These are phyloP conservation scores for Digitaria exilis DNA, from an alignment of 202 grass and related monocot genomes.

Conservation along the genomic window DNA sequence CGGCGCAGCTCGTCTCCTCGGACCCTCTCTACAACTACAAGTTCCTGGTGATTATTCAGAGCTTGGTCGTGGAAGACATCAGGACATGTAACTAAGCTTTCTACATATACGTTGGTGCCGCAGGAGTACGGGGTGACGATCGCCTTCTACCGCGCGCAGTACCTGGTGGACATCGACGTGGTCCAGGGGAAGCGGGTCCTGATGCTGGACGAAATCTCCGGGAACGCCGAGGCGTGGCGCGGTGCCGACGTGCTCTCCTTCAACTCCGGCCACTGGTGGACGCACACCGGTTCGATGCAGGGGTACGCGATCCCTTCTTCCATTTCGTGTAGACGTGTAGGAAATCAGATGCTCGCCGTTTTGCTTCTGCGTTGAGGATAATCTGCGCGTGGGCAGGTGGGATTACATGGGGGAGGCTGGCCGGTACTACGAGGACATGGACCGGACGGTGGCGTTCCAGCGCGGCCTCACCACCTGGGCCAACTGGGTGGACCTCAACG, in stretches of 20 bases:
- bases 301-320: conserved; percentile 42
- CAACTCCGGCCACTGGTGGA: conserved; percentile 99
- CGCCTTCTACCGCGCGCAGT: conserved; percentile 85
- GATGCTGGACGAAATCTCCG: conserved; percentile 66
- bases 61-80: not conserved
- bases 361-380: not conserved
- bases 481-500: conserved; percentile 79
- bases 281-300: conserved; percentile 77
- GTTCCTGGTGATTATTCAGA: conserved; percentile 45
- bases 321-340: not conserved
- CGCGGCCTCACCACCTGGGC: conserved; percentile 81
- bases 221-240: conserved; percentile 72
- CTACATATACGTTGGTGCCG: not conserved
- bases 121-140: conserved; percentile 72
- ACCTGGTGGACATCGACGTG: conserved; percentile 82
- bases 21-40: conserved; percentile 89
- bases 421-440: conserved; percentile 77
- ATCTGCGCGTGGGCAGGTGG: conserved; percentile 48
- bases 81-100: too few species aligned
- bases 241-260: conserved; percentile 82
- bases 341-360: not conserved
- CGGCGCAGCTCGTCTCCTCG: conserved; percentile 58
- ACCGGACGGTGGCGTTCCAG: conserved; percentile 75
- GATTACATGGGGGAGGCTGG: conserved; percentile 85
- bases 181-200: conserved; percentile 75